phyloP scores from a whole-genome alignment of 1,284 basidiomycete genomes.

The Anthracocystis panici-leucophaei region DNA sequence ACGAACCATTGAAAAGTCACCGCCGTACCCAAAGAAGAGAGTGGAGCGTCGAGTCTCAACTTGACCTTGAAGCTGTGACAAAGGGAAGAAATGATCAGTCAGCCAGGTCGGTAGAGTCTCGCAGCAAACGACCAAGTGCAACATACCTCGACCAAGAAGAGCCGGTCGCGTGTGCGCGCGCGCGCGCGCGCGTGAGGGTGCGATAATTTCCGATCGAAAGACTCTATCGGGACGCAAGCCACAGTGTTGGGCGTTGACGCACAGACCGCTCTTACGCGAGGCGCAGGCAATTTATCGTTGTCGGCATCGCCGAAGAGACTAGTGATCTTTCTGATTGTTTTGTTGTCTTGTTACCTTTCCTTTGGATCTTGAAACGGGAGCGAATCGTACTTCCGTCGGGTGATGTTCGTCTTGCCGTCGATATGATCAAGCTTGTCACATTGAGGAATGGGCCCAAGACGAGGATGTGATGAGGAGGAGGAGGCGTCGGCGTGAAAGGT shows the following conservation, averaged over 20 bases:
- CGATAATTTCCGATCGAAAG: too few species aligned
- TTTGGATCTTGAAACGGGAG: neutral
- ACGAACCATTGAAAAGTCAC: too few species aligned
- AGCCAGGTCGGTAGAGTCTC: too few species aligned
- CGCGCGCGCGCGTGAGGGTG: too few species aligned
- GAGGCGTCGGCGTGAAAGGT: neutral
- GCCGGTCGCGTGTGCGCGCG: too few species aligned
- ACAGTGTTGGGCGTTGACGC: conserved; percentile 4
- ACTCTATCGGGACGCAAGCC: conserved; percentile 3
- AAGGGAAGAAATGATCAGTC: too few species aligned
- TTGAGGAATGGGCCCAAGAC: neutral
- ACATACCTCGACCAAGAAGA: neutral
- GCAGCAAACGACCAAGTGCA: too few species aligned
- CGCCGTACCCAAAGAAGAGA: too few species aligned
- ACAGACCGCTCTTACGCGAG: conserved; percentile 8
- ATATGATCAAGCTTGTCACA: neutral
- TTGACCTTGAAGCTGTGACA: too few species aligned
- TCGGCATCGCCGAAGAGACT: neutral
- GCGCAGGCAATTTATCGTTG: conserved; percentile 3
- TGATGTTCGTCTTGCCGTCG: neutral
- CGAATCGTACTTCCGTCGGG: too few species aligned
- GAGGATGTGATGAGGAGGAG: neutral
- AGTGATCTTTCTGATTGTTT: neutral
- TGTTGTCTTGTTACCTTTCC: neutral
- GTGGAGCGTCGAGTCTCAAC: too few species aligned